phyloP scores from a whole-genome alignment of 2,329 filamentous ascomycete species.

The Aspergillus persii region DNA sequence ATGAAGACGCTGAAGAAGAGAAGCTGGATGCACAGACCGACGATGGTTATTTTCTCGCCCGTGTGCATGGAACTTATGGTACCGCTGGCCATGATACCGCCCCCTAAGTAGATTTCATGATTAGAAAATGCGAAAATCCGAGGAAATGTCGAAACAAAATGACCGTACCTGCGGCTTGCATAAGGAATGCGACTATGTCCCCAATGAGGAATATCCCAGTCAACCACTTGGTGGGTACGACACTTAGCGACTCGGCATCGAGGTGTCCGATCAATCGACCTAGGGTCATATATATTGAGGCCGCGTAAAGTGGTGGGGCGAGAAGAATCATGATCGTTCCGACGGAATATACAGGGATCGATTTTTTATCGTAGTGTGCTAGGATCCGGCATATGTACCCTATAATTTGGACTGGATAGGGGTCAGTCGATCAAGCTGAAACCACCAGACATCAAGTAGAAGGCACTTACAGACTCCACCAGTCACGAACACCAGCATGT shows the following conservation, averaged over 20 bases:
- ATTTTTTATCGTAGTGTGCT: not conserved
- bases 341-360: not conserved
- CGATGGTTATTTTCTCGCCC: conserved; percentile 21
- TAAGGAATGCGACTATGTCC: not conserved
- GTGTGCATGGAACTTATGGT: conserved; percentile 2
- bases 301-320: not conserved
- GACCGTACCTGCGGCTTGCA: not conserved
- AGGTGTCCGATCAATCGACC: not conserved
- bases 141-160: not conserved
- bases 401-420: not conserved
- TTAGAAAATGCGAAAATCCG: not conserved
- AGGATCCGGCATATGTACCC: not conserved
- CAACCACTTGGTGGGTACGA: not conserved
- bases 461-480: not conserved
- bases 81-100: conserved; percentile 2
- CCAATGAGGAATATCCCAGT: not conserved
- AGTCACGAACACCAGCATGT: conserved; percentile 1
- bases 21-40: conserved; percentile 20
- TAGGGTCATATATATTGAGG: not conserved
- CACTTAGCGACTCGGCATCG: not conserved
- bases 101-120: not conserved
- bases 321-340: not conserved
- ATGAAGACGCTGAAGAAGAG: conserved; percentile 23
- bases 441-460: no score
- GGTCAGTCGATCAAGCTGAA: not conserved